Evolutionary conservation across 1,139 yeast species (phyloP).

Genomic region (Tardiomyces depauwii): DNA sequence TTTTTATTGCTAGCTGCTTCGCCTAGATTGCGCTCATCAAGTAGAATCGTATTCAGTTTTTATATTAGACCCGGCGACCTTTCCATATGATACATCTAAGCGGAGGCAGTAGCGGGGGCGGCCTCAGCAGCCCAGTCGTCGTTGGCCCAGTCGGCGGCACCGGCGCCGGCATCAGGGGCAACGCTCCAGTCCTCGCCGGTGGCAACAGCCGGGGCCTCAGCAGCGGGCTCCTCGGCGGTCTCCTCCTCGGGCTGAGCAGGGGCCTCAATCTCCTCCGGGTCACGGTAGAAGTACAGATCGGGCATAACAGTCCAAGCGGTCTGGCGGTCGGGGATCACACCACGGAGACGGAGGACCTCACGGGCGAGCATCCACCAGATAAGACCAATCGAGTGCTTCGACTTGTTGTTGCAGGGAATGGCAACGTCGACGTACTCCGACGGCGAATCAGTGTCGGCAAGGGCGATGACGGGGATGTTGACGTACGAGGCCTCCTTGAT

Average conservation of each 20-base stretch:
- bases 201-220: slow-evolving; percentile 52
- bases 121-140: slow-evolving; percentile 69
- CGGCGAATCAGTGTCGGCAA: slow-evolving; percentile 98
- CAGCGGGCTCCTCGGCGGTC: slow-evolving; percentile 47
- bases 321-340: slow-evolving; percentile 93
- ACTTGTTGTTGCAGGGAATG: slow-evolving; percentile 99
- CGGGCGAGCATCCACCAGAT: slow-evolving; percentile 99
- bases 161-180: slow-evolving; percentile 48
- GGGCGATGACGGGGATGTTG: slow-evolving; percentile 99
- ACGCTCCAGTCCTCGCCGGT: slow-evolving; percentile 74
- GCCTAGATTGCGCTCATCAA: neutral
- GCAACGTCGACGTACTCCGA: slow-evolving; percentile 99
- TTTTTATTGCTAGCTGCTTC: too few species aligned
- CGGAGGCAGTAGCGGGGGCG: slow-evolving; percentile 19
- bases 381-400: slow-evolving; percentile 99
- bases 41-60: neutral
- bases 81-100: neutral
- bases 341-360: slow-evolving; percentile 99
- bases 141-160: slow-evolving; percentile 39
- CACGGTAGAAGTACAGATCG: slow-evolving; percentile 99
- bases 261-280: slow-evolving; percentile 98
- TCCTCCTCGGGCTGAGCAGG: slow-evolving; percentile 48
- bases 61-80: slow-evolving; percentile 1
- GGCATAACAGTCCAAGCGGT: slow-evolving; percentile 99
- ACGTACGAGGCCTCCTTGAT: slow-evolving; percentile 99